Percentiles rank a stretch among this genome's conserved stretches.
Evolutionary conservation across 2,329 filamentous ascomycete species (phyloP).

Genomic region (Penicillium sp.): DNA sequence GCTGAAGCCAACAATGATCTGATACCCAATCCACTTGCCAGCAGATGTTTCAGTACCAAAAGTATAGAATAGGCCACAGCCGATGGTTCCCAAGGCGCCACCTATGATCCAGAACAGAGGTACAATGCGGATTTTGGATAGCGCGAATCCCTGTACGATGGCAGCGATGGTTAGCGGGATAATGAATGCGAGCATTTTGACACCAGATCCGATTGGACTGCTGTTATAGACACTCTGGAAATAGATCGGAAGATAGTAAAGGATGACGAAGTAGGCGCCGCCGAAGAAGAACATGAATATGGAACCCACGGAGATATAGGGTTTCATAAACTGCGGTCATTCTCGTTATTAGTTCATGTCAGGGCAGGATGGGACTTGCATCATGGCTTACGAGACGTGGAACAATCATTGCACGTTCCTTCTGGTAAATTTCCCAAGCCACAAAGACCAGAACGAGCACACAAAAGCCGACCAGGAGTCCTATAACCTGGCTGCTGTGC

Average conservation of each 20-base stretch:
- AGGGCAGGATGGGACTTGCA: background rate
- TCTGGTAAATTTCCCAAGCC: conserved; percentile 37
- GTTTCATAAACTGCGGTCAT: conserved; percentile 15
- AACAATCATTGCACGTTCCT: conserved; percentile 43
- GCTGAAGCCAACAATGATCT: conserved; percentile 23
- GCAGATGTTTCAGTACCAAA: conserved; percentile 27
- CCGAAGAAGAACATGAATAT: conserved; percentile 39
- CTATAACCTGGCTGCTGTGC: conserved; percentile 44
- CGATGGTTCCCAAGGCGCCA: conserved; percentile 28
- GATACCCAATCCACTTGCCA: conserved; percentile 26
- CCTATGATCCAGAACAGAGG: conserved; percentile 30
- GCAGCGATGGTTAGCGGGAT: conserved; percentile 32
- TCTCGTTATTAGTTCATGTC: background rate
- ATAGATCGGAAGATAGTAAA: conserved; percentile 30
- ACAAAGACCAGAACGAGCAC: conserved; percentile 39
- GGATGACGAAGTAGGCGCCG: conserved; percentile 32
- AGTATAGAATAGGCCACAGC: conserved; percentile 35
- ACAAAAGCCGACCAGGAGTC: conserved; percentile 44
- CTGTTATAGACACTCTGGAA: conserved; percentile 42
- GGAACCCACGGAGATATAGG: conserved; percentile 33
- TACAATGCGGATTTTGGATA: conserved; percentile 29
- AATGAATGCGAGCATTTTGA: conserved; percentile 45
- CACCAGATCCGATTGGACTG: conserved; percentile 36
- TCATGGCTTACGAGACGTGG: conserved; percentile 30
- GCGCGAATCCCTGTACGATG: conserved; percentile 28